A percentile compares a stretch with the other conserved stretches of the same genome.
phyloP scores from a whole-genome alignment of 345 rosid genomes.

The Angophora floribunda region DNA sequence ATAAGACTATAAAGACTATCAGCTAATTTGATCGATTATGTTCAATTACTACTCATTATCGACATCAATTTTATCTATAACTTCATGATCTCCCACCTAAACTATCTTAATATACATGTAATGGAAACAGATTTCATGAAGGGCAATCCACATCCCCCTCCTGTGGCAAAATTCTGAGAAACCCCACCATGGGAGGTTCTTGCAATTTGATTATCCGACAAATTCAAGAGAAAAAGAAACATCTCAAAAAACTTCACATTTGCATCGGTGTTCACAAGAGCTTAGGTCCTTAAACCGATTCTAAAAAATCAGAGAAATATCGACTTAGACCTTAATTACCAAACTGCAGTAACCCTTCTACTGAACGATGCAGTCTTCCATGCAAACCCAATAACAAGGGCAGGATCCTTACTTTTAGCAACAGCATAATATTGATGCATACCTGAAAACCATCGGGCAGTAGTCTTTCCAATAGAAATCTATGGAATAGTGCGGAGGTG shows the following conservation, averaged over 20 bases:
- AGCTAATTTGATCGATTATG: neutral
- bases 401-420: neutral
- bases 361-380: neutral
- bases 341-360: neutral
- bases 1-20: neutral
- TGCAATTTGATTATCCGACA: neutral
- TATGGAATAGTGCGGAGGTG: constrained; percentile 84
- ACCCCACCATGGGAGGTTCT: neutral
- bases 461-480: constrained; percentile 95
- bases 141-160: neutral
- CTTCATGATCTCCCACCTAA: neutral
- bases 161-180: neutral
- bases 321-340: neutral
- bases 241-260: neutral
- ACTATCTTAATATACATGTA: neutral
- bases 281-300: neutral
- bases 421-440: neutral
- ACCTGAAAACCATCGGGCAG: constrained; percentile 99
- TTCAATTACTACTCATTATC: neutral
- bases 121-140: neutral
- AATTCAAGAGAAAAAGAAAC: neutral
- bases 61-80: neutral
- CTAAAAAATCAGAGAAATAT: neutral
- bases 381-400: neutral
- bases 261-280: neutral